Evolutionary conservation across 2,329 filamentous ascomycete species (phyloP), one percentile per base, ranked within the genome.

Genomic region (Pyricularia grisea): DNA sequence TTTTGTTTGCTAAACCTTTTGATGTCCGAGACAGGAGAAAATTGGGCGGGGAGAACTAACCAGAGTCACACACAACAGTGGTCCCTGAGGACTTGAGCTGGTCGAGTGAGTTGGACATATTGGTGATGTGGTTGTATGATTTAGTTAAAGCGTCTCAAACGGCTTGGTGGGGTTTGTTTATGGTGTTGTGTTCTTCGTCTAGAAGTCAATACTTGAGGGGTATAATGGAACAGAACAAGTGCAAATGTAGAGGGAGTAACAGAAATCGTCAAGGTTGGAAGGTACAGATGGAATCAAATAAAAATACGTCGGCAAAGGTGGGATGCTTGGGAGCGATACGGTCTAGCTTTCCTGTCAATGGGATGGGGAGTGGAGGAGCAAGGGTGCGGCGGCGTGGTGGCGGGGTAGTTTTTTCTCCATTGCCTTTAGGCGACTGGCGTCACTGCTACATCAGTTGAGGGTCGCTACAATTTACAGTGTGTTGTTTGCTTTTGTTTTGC

Each of bases 61-160:
- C 95, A 82, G 94, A 97, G 86, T 99, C 95, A 82, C 92, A 94
- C 82, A 99, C 95, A 79, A 99, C 95, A 73, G 92, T 93, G 79
- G 95, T 99, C 90, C 95, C 95, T 80, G 91, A 82, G 85, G 92
- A 90, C 88, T 99, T 99, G 81, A 99, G 89, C 85, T 98, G 94
- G 77, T 98, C 95, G 77, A 99, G 91, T 82, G 94, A 92, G 82
- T 84, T 90, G 82, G 92, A 83, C 94, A 97, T 97, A 65, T 73
- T 81, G 74, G n/a, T 10, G 11, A 27, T 58, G 42, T 7, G 42
- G 11, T 58, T 27, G 17, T 58, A 55, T 55, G 42, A 7, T 50
- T 55, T n/a, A 55, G 20, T n/a, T 55, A 5, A n/a, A 55, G 20
- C 42, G 42, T 55, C 17, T 55, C 42, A 55, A 55, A 55, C 20